These are phyloP conservation scores for Boletus bicolor DNA, from an alignment of 768 basidiomycete species.

Conservation along the genomic window DNA sequence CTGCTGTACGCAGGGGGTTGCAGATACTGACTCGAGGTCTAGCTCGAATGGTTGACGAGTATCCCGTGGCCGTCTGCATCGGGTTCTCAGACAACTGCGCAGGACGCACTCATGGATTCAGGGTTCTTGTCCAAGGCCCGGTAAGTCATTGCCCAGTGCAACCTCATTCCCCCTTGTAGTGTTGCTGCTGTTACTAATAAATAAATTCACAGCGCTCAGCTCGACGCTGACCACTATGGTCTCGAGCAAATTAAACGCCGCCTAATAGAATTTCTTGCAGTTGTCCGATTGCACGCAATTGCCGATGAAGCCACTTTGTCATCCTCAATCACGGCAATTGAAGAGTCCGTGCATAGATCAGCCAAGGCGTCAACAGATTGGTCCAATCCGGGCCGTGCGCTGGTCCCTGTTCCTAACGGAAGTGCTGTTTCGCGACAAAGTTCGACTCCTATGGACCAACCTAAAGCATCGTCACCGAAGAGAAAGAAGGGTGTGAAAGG, in stretches of 20 bases:
- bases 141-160: constrained; percentile 10
- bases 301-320: constrained; percentile 16
- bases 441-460: background rate
- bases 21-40: constrained; percentile 10
- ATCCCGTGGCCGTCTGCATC: constrained; percentile 72
- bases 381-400: constrained; percentile 22
- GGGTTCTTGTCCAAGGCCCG: constrained; percentile 70
- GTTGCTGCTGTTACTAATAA: background rate
- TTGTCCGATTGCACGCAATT: constrained; percentile 58
- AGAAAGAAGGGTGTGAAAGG: constrained; percentile 54
- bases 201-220: constrained; percentile 42
- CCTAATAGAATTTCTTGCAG: constrained; percentile 87
- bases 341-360: constrained; percentile 16
- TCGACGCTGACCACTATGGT: constrained; percentile 90
- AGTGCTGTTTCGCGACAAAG: constrained; percentile 12
- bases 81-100: constrained; percentile 18
- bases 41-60: constrained; percentile 85
- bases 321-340: background rate
- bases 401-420: constrained; percentile 16
- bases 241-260: constrained; percentile 91
- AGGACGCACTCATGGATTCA: constrained; percentile 44
- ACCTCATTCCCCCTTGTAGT: background rate
- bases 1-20: background rate
- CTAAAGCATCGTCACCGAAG: constrained; percentile 6
- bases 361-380: constrained; percentile 19